Evolutionary conservation across 1,139 yeast genomes (phyloP).

Genomic region (Candida sp.): DNA sequence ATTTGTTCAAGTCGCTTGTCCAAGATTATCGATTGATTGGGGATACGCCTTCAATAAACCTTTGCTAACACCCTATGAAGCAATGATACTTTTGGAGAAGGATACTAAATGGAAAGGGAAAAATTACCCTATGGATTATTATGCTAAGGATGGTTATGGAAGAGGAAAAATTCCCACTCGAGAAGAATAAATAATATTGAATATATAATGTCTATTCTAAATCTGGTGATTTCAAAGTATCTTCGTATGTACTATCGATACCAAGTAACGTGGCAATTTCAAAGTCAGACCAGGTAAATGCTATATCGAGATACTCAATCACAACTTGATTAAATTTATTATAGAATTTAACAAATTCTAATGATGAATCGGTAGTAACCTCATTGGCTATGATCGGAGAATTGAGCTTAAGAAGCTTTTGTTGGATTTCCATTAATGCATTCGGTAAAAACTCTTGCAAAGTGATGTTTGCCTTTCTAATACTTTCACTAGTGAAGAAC

Average conservation of each 20-base stretch:
- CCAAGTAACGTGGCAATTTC: slow-evolving; percentile 70
- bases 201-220: neutral
- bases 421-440: slow-evolving; percentile 62
- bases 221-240: neutral
- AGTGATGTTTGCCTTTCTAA: slow-evolving; percentile 38
- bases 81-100: slow-evolving; percentile 81
- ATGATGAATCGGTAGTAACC: slow-evolving; percentile 46
- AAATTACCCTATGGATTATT: slow-evolving; percentile 95
- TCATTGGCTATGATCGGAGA: slow-evolving; percentile 62
- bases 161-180: slow-evolving; percentile 69
- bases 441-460: slow-evolving; percentile 54
- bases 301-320: slow-evolving; percentile 36
- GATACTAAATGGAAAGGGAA: slow-evolving; percentile 66
- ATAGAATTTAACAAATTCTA: slow-evolving; percentile 52
- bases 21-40: slow-evolving; percentile 96
- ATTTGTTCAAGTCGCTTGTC: slow-evolving; percentile 97
- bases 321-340: slow-evolving; percentile 40
- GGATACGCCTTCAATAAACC: slow-evolving; percentile 97
- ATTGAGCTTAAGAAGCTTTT: slow-evolving; percentile 51
- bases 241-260: slow-evolving; percentile 35
- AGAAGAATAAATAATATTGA: neutral
- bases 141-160: slow-evolving; percentile 88
- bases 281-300: slow-evolving; percentile 49
- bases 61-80: slow-evolving; percentile 90
- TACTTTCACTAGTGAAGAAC: slow-evolving; percentile 43